Evolutionary conservation across 208 protist species (phyloP).

Genomic region (Crithidia brevicula): DNA sequence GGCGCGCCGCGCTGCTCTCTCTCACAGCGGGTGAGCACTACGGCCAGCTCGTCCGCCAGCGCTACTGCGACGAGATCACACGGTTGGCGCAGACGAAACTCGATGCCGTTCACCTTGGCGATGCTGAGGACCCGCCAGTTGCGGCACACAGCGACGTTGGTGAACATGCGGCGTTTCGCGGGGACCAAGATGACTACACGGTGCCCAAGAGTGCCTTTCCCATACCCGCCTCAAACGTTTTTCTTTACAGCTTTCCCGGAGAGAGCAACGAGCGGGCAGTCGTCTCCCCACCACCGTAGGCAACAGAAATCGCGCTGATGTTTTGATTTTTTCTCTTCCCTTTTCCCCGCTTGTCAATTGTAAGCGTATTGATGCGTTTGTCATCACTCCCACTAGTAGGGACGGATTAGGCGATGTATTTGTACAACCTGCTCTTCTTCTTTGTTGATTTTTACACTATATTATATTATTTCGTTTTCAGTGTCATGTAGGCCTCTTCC

Average conservation of each 20-base stretch:
- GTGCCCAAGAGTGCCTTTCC: constrained; percentile 34
- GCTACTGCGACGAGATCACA: constrained; percentile 25
- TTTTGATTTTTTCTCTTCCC: neutral
- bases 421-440: too few species aligned
- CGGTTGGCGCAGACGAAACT: constrained; percentile 13
- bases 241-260: constrained; percentile 46
- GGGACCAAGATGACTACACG: constrained; percentile 15
- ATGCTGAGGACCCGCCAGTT: neutral
- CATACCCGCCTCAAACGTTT: constrained; percentile 40
- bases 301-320: neutral
- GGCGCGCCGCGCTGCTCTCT: neutral
- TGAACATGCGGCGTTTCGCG: constrained; percentile 6
- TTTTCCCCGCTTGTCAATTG: neutral
- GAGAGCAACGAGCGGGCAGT: constrained; percentile 14
- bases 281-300: neutral
- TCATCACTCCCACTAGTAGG: too few species aligned
- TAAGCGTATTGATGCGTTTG: neutral
- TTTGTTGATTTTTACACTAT: too few species aligned
- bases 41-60: constrained; percentile 18
- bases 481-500: too few species aligned
- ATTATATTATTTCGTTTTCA: too few species aligned
- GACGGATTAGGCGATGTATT: too few species aligned
- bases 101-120: neutral
- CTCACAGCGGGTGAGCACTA: constrained; percentile 24
- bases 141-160: neutral